Percentiles rank a stretch among this genome's conserved stretches.
Evolutionary conservation across 495 filamentous ascomycete genomes (phyloP).

Genomic region (Neurospora intermedia): DNA sequence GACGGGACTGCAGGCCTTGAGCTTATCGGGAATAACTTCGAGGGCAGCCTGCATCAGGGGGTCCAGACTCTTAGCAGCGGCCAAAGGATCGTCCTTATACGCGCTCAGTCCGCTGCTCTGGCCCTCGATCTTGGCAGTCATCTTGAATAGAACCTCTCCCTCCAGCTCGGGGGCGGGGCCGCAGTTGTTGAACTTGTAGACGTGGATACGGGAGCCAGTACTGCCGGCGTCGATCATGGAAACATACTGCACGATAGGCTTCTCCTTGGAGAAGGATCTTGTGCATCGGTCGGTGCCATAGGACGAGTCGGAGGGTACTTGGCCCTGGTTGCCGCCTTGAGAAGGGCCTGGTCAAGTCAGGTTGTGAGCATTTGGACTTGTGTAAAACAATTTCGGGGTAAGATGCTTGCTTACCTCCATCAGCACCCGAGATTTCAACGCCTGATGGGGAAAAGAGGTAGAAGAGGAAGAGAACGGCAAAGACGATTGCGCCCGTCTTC

Average conservation of each 20-base stretch:
- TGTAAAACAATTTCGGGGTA: neutral
- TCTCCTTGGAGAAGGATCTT: constrained; percentile 68
- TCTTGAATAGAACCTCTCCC: constrained; percentile 70
- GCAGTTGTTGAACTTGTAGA: constrained; percentile 99
- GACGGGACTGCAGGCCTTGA: constrained; percentile 79
- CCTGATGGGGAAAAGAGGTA: constrained; percentile 59
- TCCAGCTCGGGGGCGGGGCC: constrained; percentile 91
- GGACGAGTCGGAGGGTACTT: constrained; percentile 47
- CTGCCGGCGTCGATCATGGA: constrained; percentile 98
- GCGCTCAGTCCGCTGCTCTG: constrained; percentile 75
- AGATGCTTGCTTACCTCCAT: constrained; percentile 25
- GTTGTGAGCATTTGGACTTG: neutral
- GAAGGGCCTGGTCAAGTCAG: neutral
- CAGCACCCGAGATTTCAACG: constrained; percentile 34
- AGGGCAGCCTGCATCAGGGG: constrained; percentile 76
- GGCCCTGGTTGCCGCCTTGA: constrained; percentile 25
- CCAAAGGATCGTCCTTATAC: constrained; percentile 73
- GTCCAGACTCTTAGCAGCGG: constrained; percentile 82
- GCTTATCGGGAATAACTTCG: constrained; percentile 69
- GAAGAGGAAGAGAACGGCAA: constrained; percentile 61
- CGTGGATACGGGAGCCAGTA: constrained; percentile 94
- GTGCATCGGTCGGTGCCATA: constrained; percentile 63
- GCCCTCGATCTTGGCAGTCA: constrained; percentile 64
- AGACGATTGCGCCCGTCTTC: constrained; percentile 72
- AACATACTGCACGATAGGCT: constrained; percentile 92